Evolutionary conservation across 441 rosid genomes (phyloP), one percentile per base, ranked within the genome.

Genomic region (Hura crepitans): DNA sequence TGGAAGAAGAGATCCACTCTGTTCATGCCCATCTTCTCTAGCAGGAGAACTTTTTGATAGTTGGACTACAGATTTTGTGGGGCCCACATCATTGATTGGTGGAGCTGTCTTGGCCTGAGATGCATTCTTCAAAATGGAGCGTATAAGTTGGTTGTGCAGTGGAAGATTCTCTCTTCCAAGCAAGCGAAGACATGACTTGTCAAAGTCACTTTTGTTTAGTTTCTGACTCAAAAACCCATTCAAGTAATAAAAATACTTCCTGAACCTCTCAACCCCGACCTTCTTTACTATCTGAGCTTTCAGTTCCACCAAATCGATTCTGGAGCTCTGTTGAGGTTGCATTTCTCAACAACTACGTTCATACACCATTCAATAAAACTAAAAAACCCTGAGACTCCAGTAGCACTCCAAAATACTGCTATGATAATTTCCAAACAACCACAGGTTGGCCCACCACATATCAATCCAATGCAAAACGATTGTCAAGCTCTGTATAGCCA

Each of bases 111-210:
- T 88, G 35, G 89, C 91, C 37, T 81, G 87, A 76, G 85, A 82
- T 28, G 93, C 91, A 76, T 93, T 93, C 74, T 79, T 93, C 86
- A 91, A 79, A 67, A 93, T 85, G 20, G 91, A 80, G 17, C 83
- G 80, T 54, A 93, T 78, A 71, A 93, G 82, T 84, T 81, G 90
- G 79, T 93, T 93, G 80, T 93, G 98, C 70, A 93, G 81, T 0
- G 87, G 80, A 25, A 93, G 86, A 87, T 91, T 91, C 79, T 93
- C 98, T 78, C 89, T 87, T 69, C 98, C 98, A 51, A 93, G 85
- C 60, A 83, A 54, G 57, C 85, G 85, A 73, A 58, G 77, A 74
- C 97, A 91, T 33, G 83, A 89, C 85, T 82, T 90, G 69, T 88
- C 88, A 54, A 89, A 89, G 71, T 93, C 97, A 51, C 84, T 86